Conservation (phyloP, 108 stramenopile genomes). For the Pinguiococcus pyrenoidosus region DNA sequence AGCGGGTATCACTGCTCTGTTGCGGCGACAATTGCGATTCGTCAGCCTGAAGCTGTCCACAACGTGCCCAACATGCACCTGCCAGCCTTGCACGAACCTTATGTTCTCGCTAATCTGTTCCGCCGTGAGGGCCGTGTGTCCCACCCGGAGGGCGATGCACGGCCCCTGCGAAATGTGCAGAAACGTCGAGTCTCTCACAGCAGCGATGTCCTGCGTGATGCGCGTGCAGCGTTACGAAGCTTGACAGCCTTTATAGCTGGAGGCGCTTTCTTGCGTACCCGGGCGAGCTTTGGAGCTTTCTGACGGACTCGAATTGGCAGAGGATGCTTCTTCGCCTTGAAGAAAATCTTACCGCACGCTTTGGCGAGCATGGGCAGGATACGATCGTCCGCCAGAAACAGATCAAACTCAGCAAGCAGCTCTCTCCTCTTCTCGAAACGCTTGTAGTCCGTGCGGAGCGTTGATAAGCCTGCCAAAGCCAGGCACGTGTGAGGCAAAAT, state of each 20-base stretch:
- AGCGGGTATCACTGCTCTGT: conserved; percentile 34
- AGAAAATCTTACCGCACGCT: conserved; percentile 72
- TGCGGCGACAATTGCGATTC: too few relatives aligned
- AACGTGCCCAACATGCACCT: too few relatives aligned
- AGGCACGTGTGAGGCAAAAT: conserved; percentile 53
- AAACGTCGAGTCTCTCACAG: conserved; percentile 51
- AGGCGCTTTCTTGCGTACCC: too few relatives aligned
- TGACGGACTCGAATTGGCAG: conserved; percentile 58
- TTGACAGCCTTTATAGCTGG: conserved; percentile 56
- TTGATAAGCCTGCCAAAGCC: conserved; percentile 68
- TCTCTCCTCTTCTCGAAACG: conserved; percentile 58
- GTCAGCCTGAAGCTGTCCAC: too few relatives aligned
- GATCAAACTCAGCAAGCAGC: conserved; percentile 51
- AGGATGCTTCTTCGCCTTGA: conserved; percentile 71
- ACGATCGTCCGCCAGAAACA: conserved; percentile 86
- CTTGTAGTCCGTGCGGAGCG: conserved; percentile 60
- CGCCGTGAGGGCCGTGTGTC: conserved; percentile 57
- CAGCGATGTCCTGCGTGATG: conserved; percentile 13
- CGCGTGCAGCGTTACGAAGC: conserved; percentile 33
- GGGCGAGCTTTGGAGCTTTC: conserved; percentile 50
- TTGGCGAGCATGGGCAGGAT: conserved; percentile 82
- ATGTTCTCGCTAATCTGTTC: conserved; percentile 56
- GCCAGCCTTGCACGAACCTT: too few relatives aligned
- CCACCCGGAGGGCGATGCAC: conserved; percentile 61
- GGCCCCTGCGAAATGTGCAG: conserved; percentile 57